Evolutionary conservation across 176 grass and related monocot species (phyloP), one percentile per base, ranked within the genome.

Genomic region (Bonia amplexicaulis): DNA sequence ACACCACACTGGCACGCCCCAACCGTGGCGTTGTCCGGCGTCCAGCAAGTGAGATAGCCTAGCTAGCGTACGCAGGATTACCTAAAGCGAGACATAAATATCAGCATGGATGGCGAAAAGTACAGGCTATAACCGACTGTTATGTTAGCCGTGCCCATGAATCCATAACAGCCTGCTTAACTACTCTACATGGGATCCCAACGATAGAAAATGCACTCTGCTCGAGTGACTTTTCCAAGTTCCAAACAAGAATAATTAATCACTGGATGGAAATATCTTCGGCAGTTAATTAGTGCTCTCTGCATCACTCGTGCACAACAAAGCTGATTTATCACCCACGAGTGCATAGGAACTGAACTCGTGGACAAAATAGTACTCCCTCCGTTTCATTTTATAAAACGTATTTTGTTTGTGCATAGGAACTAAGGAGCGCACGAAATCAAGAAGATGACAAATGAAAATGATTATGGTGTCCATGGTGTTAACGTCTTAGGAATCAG

Each of bases 21-120:
- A 77, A 40, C 29, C 6, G 62, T 22, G 35, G 25, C 6, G 2
- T 42, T 66, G 47, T 53, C 77, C 33, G 3, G 15, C 40, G 39
- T 78, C 53, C 35, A 59, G 10, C 58, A 63, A 5, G 19, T 16
- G 80, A 77, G 23, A 37, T 55, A 40, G 27, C 64, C 17, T 69
- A 59, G 35, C 35, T 26, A 63, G 15, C 15, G 44, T 55, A 3
- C 9, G 8, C 68, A 73, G 87, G 48, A 79, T 67, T 84, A 79
- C 76, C 76, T 13, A 74, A 89, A 89, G 81, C 68, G 7, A 55
- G 40, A 74, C 87, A 80, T 27, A 5, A 51, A 44, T 40, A 74
- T 67, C 59, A 25, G 29, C 22, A 12, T 40, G 41, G 7, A 44
- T 60, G 33, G 20, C 14, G 52, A 15, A 17, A 67, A 67, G 72